Evolutionary conservation across 805 yeast species (phyloP).

Genomic region (Metahyphopichia silvanorum): DNA sequence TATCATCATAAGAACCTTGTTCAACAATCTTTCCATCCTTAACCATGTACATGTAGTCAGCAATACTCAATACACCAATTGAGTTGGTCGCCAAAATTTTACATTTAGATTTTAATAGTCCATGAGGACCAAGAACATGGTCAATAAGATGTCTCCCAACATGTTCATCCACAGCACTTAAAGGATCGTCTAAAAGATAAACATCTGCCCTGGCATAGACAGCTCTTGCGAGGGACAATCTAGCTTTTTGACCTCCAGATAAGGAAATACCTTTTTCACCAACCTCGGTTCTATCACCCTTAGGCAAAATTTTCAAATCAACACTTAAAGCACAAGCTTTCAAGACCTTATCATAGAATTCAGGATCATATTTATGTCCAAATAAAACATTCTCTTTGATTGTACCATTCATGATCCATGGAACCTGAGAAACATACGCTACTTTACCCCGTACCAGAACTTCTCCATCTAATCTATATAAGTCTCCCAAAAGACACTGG

Average conservation of each 20-base stretch:
- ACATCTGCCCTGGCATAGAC: constrained; percentile 93
- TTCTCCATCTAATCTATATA: constrained; percentile 70
- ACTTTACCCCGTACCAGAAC: constrained; percentile 71
- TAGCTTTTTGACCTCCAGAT: constrained; percentile 97
- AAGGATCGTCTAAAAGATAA: constrained; percentile 84
- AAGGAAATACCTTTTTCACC: constrained; percentile 97
- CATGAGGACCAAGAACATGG: constrained; percentile 78
- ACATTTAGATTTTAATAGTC: constrained; percentile 71
- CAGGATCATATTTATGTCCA: constrained; percentile 81
- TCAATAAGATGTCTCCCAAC: constrained; percentile 84
- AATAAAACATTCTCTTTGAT: constrained; percentile 88
- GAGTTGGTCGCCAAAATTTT: constrained; percentile 84
- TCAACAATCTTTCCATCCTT: constrained; percentile 66
- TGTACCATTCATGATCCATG: constrained; percentile 97
- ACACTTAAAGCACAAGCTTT: constrained; percentile 83
- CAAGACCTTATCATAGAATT: constrained; percentile 74
- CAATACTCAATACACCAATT: constrained; percentile 74
- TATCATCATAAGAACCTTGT: constrained; percentile 58
- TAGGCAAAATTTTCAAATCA: constrained; percentile 77
- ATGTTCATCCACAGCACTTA: constrained; percentile 97
- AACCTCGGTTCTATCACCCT: constrained; percentile 88
- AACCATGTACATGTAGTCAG: constrained; percentile 67
- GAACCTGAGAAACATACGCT: constrained; percentile 89
- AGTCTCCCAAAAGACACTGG: constrained; percentile 78
- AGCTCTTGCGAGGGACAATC: constrained; percentile 91